Base-by-base conservation (phyloP, 1,139 yeast species). In the Geotrichum aggregatum region DNA sequence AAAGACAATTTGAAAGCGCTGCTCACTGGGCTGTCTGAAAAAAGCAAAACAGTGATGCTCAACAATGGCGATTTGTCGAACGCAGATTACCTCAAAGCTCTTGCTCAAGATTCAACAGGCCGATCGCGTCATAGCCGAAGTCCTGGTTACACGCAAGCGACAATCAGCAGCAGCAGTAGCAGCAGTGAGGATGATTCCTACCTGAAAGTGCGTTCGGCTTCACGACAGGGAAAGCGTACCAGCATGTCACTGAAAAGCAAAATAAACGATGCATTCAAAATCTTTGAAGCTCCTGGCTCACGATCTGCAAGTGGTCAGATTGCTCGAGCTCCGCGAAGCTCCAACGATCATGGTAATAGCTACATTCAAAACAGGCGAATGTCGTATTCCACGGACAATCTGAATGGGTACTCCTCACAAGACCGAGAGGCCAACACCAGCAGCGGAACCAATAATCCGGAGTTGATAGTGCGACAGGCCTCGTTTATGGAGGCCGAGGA, bases 41-140 rank as follows among this genome's bases (percentile, higher is more conserved):
- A 63, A 28, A 57, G 65, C 40, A 65, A 63, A 34, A 68, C 68
- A n/a, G 66, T 69, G 3, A 62, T 68, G 1, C 56, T 70, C 51
- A 70, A 68, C 49, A 60, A 59, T 46, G 52, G 51, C 7, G 61
- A 63, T 19, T 14, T 30, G 13, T 76, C 77, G 46, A 76, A 75
- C 53, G 71, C 79, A 45, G 87, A 83, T 52, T 87, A 84, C 63
- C 69, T 87, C 56, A 77, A 79, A 56, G 73, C 75, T 26, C 71
- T 81, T 38, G 74, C 75, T 38, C 66, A 66, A 24, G 75, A 71
- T 42, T 69, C 70, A 48, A 68, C 72, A 14, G 70, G 68, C 16
- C 59, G 61, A 48, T 62, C 68, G 30, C 47, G 52, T 16, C 50
- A 40, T 19, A 47, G 43, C 21, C 28, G 50, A 34, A 38, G 49